These are phyloP conservation scores for Berkeleyomyces rouxiae DNA, from an alignment of 2,329 filamentous ascomycete genomes.

Conservation along the genomic window DNA sequence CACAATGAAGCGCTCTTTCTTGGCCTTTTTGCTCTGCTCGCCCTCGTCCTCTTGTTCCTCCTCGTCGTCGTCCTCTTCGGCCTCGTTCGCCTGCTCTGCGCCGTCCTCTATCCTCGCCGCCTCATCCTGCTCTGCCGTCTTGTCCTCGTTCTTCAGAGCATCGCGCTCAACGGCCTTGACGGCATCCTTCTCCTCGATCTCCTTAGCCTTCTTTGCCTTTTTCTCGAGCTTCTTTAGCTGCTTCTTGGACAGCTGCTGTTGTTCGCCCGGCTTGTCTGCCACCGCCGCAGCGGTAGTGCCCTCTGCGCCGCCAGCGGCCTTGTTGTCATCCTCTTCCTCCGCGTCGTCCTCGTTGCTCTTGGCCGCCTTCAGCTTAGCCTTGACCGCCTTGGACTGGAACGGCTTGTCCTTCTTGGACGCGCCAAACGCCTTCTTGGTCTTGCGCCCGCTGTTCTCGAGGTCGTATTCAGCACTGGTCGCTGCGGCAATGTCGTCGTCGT, in stretches of 20 bases:
- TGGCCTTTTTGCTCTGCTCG: conserved; percentile 14
- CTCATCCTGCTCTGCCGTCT: conserved; percentile 16
- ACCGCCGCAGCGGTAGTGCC: conserved; percentile 15
- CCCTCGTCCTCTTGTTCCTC: conserved; percentile 19
- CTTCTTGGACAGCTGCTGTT: conserved; percentile 18
- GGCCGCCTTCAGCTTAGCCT: conserved; percentile 12
- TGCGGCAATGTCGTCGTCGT: conserved; percentile 16
- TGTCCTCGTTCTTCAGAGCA: conserved; percentile 16
- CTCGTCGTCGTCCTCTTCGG: conserved; percentile 10
- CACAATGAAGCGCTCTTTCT: conserved; percentile 50
- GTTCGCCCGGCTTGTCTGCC: neutral
- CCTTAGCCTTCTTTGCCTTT: conserved; percentile 19
- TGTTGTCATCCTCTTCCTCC: conserved; percentile 1
- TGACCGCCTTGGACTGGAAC: conserved; percentile 12
- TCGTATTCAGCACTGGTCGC: conserved; percentile 15
- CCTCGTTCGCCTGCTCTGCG: conserved; percentile 18
- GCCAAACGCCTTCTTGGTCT: conserved; percentile 17
- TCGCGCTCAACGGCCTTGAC: conserved; percentile 15
- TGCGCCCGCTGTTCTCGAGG: conserved; percentile 17
- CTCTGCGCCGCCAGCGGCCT: conserved; percentile 13
- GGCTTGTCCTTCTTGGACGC: conserved; percentile 17
- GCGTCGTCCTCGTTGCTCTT: neutral
- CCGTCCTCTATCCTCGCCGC: conserved; percentile 18
- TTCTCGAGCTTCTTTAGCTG: conserved; percentile 20
- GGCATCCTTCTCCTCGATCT: conserved; percentile 20